phyloP scores from a whole-genome alignment of 345 rosid species.

The Lenwebbia sp. region DNA sequence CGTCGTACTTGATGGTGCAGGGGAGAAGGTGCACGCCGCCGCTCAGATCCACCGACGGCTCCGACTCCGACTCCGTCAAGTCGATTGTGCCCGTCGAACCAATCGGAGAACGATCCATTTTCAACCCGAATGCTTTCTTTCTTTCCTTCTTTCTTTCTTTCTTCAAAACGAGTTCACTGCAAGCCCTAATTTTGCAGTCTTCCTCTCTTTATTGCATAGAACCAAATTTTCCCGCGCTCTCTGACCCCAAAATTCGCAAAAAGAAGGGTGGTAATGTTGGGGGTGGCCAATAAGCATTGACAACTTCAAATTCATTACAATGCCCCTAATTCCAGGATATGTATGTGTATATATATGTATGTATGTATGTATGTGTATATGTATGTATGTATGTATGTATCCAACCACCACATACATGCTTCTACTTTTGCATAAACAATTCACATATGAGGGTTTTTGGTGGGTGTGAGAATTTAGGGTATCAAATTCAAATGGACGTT shows the following conservation, averaged over 20 bases:
- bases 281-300: too few relatives aligned
- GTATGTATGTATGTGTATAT: too few relatives aligned
- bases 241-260: neutral
- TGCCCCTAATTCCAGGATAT: too few relatives aligned
- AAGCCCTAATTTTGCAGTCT: neutral
- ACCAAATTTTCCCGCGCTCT: neutral
- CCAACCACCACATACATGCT: too few relatives aligned
- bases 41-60: constrained; percentile 23
- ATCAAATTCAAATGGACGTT: neutral
- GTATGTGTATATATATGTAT: too few relatives aligned
- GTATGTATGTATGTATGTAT: too few relatives aligned
- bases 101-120: neutral
- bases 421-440: too few relatives aligned
- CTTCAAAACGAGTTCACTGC: neutral
- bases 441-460: neutral
- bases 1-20: constrained; percentile 68
- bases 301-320: too few relatives aligned
- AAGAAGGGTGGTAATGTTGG: neutral
- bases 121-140: neutral
- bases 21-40: constrained; percentile 68
- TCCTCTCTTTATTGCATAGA: neutral
- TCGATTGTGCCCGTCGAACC: constrained; percentile 28
- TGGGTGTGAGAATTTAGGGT: neutral
- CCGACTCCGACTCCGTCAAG: constrained; percentile 5
- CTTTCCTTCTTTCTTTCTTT: neutral